These are phyloP conservation scores for Petunia axillaris DNA, from an alignment of 257 asterid genomes.

Conservation along the genomic window DNA sequence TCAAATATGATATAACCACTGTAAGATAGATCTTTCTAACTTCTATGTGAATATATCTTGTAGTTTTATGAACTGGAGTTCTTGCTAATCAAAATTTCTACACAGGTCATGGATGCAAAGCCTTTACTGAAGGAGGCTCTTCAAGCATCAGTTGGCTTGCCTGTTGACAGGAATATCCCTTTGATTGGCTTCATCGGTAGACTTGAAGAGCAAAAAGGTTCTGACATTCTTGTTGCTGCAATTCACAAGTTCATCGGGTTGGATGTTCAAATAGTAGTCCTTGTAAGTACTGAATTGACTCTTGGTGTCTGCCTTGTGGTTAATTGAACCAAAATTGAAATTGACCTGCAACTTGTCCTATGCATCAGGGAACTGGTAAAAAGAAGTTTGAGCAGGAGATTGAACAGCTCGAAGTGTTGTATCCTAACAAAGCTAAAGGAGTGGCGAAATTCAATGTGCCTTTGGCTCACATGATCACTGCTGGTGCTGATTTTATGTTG, in stretches of 20 bases:
- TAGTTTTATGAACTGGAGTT: neutral
- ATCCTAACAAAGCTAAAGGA: constrained; percentile 86
- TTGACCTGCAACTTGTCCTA: neutral
- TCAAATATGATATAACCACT: constrained; percentile 71
- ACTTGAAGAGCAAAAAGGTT: constrained; percentile 97
- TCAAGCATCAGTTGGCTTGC: constrained; percentile 92
- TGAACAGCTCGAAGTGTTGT: constrained; percentile 80
- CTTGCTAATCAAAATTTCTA: constrained; percentile 18
- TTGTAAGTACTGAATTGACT: constrained; percentile 53
- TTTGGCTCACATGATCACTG: constrained; percentile 85
- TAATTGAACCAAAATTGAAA: neutral
- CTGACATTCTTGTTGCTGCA: constrained; percentile 89
- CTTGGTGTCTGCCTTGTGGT: neutral
- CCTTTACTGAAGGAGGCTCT: constrained; percentile 90
- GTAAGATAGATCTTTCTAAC: constrained; percentile 44
- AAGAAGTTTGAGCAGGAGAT: constrained; percentile 79
- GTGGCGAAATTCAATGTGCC: constrained; percentile 87
- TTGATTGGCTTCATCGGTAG: constrained; percentile 94
- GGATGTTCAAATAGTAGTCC: constrained; percentile 83
- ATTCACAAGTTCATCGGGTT: constrained; percentile 65
- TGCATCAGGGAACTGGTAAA: constrained; percentile 87
- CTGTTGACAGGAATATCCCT: constrained; percentile 76
- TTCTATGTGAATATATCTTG: neutral
- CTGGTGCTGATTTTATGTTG: constrained; percentile 86
- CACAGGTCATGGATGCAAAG: constrained; percentile 77